phyloP scores from a whole-genome alignment of 1,284 basidiomycete genomes.

The Entoloma clypeatum region DNA sequence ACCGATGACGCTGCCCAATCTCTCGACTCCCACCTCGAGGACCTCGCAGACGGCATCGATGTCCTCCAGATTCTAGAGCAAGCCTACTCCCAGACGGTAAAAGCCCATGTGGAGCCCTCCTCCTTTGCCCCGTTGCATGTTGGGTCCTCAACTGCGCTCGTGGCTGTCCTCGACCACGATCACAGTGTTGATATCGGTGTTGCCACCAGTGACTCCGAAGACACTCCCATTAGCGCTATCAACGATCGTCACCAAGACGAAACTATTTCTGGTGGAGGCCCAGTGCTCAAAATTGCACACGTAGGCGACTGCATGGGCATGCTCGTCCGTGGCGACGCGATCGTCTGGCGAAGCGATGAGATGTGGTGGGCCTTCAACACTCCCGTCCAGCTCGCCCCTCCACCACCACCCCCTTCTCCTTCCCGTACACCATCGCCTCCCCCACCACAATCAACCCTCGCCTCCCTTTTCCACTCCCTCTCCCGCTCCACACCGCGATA shows the following conservation, averaged over 20 bases:
- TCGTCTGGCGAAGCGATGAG: constrained; percentile 87
- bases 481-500: constrained; percentile 13
- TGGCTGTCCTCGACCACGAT: constrained; percentile 59
- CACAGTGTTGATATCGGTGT: background rate
- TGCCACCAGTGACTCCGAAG: background rate
- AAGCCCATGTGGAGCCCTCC: constrained; percentile 47
- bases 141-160: constrained; percentile 67
- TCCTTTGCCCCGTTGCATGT: constrained; percentile 12
- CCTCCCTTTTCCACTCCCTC: background rate
- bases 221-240: background rate
- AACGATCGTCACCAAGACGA: constrained; percentile 12
- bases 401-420: constrained; percentile 61
- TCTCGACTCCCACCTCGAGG: constrained; percentile 52
- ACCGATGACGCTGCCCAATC: constrained; percentile 35
- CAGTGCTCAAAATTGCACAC: constrained; percentile 86
- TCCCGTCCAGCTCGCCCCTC: constrained; percentile 82
- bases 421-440: constrained; percentile 4
- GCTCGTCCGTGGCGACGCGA: constrained; percentile 73
- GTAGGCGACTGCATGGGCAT: constrained; percentile 90
- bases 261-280: too few relatives aligned
- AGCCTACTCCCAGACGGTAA: constrained; percentile 61
- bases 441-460: constrained; percentile 3
- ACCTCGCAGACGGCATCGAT: constrained; percentile 64
- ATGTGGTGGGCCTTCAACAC: constrained; percentile 97
- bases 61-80: constrained; percentile 62